Conservation (phyloP, 2,329 filamentous ascomycete species). For the Cytospora chrysosperma region DNA sequence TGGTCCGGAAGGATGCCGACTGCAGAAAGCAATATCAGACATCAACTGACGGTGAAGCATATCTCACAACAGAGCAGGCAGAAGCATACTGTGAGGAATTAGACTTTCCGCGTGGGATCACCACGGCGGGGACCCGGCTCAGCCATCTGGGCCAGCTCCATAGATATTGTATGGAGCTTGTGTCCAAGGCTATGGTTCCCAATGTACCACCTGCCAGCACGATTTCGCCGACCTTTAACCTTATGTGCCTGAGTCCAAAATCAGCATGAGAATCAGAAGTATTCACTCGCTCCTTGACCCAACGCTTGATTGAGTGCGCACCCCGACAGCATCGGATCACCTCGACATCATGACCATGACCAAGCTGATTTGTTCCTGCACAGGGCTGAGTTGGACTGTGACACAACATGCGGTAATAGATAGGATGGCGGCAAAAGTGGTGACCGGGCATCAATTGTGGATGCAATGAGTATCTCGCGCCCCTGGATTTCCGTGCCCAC, state of each 20-base stretch:
- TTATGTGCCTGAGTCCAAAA: neutral
- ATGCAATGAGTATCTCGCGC: neutral
- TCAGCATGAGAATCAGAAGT: neutral
- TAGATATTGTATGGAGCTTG: neutral
- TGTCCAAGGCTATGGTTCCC: neutral
- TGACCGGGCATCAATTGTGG: constrained; percentile 2
- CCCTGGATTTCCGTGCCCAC: neutral
- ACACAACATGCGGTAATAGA: neutral
- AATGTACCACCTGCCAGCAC: neutral
- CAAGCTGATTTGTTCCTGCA: neutral
- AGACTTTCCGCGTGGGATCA: neutral
- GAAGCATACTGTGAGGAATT: neutral
- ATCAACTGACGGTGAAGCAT: neutral
- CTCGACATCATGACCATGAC: neutral
- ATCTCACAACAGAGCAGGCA: neutral
- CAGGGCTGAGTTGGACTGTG: neutral
- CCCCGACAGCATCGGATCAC: neutral
- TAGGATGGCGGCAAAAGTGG: constrained; percentile 6
- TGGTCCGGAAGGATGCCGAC: neutral
- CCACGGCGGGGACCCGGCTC: neutral
- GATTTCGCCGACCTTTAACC: neutral
- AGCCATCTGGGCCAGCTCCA: neutral
- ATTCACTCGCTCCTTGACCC: neutral
- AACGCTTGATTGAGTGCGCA: neutral
- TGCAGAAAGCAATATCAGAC: neutral